Evolutionary conservation across 1,139 yeast genomes (phyloP).

Genomic region (Saccharomyces hybrid): DNA sequence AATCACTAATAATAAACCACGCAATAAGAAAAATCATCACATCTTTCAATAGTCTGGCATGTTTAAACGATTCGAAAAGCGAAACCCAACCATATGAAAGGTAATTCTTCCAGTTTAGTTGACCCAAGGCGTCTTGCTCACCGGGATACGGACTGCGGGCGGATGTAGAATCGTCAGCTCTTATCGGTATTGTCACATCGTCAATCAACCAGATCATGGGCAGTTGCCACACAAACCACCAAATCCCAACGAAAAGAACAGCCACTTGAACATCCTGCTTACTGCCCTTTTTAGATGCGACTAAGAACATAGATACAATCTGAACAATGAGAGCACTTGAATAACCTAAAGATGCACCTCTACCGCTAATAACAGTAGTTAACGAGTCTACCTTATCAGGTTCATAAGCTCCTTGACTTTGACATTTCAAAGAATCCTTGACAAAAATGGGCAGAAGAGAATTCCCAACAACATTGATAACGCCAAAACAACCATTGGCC

Average conservation of each 20-base stretch:
- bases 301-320: conserved; percentile 42
- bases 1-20: conserved; percentile 65
- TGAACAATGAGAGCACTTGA: conserved; percentile 57
- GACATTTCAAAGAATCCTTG: conserved; percentile 17
- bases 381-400: conserved; percentile 26
- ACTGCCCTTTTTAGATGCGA: conserved; percentile 37
- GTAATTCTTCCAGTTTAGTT: conserved; percentile 18
- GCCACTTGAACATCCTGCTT: conserved; percentile 46
- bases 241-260: conserved; percentile 50
- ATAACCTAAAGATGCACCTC: conserved; percentile 62
- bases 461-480: conserved; percentile 69
- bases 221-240: conserved; percentile 64
- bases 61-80: conserved; percentile 42
- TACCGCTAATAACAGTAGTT: conserved; percentile 48
- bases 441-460: conserved; percentile 55
- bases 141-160: neutral
- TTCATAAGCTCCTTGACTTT: conserved; percentile 7
- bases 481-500: conserved; percentile 63
- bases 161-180: neutral
- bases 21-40: conserved; percentile 52
- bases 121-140: too few species aligned
- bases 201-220: conserved; percentile 45
- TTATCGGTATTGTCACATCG: conserved; percentile 12
- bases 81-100: conserved; percentile 53
- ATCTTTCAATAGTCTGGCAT: conserved; percentile 50